Base-by-base conservation (phyloP, 2,329 filamentous ascomycete genomes). In the Annulohypoxylon truncatum region DNA sequence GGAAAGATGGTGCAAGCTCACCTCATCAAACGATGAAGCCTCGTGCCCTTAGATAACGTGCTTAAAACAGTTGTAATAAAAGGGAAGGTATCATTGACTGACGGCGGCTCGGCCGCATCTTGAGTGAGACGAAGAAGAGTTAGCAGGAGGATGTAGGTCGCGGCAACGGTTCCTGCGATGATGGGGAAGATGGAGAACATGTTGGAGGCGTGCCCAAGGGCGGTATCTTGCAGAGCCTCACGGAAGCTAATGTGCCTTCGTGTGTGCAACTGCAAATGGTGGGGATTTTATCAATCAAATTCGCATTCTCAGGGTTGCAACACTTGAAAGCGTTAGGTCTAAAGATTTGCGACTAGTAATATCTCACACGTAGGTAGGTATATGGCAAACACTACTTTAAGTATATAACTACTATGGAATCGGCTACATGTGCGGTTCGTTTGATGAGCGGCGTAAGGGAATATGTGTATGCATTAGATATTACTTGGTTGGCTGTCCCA, bases 51-150 rank as follows among this genome's bases (percentile, higher is more conserved):
- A 28, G 35, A 22, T 50, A 26, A 13, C 63, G 61, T 61, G 1
- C 28, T 33, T 24, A 53, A 55, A 15, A 61, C n/a, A 4, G 64
- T 58, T 6, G 57, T 62, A 1, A 65, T 5, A 28, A 70, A 70
- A 13, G 65, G 65, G 12, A 70, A 55, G 2, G 55, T 10, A 12
- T 46, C 63, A 2, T 35, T 24, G 12, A 68, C 28, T 15, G 52
- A 44, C 6, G 62, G 65, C 5, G 68, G 65, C 33, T 68, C 65
- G 20, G 26, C 48, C 2, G 65, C 22, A 38, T 61, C 59, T 4
- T 70, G 65, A 2, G 65, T 66, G 12, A 62, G 26, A 8, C 22
- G 40, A 3, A 70, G 56, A 15, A 68, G 51, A 26, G 52, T 15
- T 3, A 20, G 26, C 3, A 66, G 18, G 31, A 68, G 61, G 10